phyloP scores from a whole-genome alignment of 495 filamentous ascomycete genomes.

The Aspergillus saccharolyticus region DNA sequence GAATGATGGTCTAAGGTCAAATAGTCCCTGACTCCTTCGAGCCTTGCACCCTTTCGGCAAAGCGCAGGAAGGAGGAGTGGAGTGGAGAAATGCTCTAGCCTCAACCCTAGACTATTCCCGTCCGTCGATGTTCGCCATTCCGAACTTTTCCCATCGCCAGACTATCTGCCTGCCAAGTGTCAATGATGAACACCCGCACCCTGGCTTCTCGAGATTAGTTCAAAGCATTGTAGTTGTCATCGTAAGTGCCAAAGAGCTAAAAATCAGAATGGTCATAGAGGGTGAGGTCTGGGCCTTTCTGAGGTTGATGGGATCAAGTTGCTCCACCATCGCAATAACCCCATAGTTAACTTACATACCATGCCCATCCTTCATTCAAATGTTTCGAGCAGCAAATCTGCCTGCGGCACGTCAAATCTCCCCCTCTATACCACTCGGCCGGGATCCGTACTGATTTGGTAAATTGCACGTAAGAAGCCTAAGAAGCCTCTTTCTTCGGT shows the following conservation, averaged over 20 bases:
- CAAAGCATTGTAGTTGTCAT: not conserved
- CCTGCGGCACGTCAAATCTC: not conserved
- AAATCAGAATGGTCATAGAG: not conserved
- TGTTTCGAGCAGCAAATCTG: too few species aligned
- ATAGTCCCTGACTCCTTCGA: not conserved
- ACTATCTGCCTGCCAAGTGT: not conserved
- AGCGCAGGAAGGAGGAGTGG: not conserved
- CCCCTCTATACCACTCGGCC: not conserved
- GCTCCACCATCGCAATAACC: not conserved
- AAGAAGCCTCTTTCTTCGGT: not conserved
- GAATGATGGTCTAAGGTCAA: too few species aligned
- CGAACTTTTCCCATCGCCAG: not conserved
- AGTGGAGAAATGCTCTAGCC: not conserved
- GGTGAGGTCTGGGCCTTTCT: not conserved
- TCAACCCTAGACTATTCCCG: too few species aligned
- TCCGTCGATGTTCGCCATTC: not conserved
- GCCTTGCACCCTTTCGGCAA: not conserved
- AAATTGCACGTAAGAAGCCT: not conserved
- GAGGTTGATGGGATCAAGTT: not conserved
- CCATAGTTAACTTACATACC: not conserved
- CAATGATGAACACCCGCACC: not conserved
- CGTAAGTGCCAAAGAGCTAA: not conserved
- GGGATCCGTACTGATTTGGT: not conserved
- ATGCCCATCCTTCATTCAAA: not conserved
- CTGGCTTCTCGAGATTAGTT: not conserved